Evolutionary conservation across 768 basidiomycete species (phyloP).

Genomic region (Pholiota conissans): DNA sequence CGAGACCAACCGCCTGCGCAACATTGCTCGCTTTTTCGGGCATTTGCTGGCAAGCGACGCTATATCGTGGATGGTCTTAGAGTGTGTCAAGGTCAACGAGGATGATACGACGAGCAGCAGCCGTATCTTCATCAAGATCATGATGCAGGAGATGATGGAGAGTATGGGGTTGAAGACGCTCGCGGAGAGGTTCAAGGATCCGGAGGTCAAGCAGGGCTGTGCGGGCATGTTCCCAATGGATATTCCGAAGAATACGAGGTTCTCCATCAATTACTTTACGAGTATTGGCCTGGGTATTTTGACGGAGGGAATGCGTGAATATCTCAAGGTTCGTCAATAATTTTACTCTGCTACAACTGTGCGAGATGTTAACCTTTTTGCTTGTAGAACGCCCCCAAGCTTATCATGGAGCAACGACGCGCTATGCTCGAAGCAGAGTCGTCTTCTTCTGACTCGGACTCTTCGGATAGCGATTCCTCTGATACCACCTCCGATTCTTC

Average conservation of each 20-base stretch:
- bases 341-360: conserved; percentile 5
- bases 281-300: conserved; percentile 87
- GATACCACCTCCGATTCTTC: conserved; percentile 26
- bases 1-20: conserved; percentile 96
- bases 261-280: conserved; percentile 98
- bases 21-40: conserved; percentile 96
- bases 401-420: conserved; percentile 93
- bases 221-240: conserved; percentile 93
- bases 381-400: conserved; percentile 84
- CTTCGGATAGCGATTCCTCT: conserved; percentile 30
- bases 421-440: conserved; percentile 78
- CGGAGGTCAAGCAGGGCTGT: conserved; percentile 73
- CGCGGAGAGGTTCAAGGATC: conserved; percentile 89
- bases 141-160: conserved; percentile 95
- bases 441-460: conserved; percentile 39
- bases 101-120: conserved; percentile 96
- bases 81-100: conserved; percentile 90
- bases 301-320: conserved; percentile 97
- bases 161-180: conserved; percentile 85
- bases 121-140: conserved; percentile 96
- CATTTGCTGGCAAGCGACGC: conserved; percentile 86
- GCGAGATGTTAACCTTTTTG: no score
- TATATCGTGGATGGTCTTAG: conserved; percentile 85
- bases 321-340: conserved; percentile 84
- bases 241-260: conserved; percentile 94